A percentile compares a stretch with the other conserved stretches of the same genome.
Conservation (phyloP, 441 rosid species). For the Adansonia grandidieri region DNA sequence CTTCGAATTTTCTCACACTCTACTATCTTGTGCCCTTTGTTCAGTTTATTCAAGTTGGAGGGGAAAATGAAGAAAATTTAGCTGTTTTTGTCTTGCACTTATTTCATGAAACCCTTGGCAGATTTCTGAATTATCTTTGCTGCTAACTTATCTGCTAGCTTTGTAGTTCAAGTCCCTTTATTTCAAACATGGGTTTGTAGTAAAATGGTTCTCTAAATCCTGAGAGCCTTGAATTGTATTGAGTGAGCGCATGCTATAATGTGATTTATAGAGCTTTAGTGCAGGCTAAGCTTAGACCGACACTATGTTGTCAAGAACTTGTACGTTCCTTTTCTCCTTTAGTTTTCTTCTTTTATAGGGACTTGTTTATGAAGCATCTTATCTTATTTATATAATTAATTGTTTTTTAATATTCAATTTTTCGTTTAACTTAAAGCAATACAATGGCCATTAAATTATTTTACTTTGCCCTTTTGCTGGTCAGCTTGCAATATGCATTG, state of each 20-base stretch:
- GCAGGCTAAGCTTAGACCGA: slow-evolving; percentile 7
- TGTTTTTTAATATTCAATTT: no score
- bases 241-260: neutral
- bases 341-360: slow-evolving; percentile 17
- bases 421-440: slow-evolving; percentile 13
- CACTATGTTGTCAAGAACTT: neutral
- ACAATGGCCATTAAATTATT: slow-evolving; percentile 5
- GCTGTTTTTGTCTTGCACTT: neutral
- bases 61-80: slow-evolving; percentile 4
- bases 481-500: slow-evolving; percentile 97
- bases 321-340: neutral
- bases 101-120: slow-evolving; percentile 1
- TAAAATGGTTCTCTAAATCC: neutral
- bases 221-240: slow-evolving; percentile 14
- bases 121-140: slow-evolving; percentile 10
- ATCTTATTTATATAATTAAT: slow-evolving; percentile 9
- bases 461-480: slow-evolving; percentile 35
- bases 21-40: neutral
- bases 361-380: slow-evolving; percentile 20
- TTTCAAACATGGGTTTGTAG: neutral
- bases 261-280: neutral
- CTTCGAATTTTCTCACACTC: neutral
- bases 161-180: neutral
- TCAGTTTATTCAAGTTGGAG: neutral
- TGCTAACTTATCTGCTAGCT: slow-evolving; percentile 15